Conservation (phyloP, 2,329 filamentous ascomycete species). For the Leptodontidium sp. region DNA sequence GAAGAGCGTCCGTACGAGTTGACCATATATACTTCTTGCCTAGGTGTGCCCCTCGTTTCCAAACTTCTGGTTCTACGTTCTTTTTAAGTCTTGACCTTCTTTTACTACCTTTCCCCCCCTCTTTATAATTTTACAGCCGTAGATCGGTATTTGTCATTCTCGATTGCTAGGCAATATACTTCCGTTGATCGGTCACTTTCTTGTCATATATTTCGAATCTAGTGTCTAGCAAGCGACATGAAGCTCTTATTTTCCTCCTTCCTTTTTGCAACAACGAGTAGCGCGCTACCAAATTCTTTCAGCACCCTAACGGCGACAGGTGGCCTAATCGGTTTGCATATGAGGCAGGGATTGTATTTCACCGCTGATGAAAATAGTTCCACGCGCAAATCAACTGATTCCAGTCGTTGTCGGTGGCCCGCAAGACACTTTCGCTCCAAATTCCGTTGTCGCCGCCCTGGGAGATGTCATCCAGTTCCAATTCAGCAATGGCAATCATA, state of each 20-base stretch:
- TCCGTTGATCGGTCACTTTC: constrained; percentile 6
- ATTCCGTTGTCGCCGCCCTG: constrained; percentile 6
- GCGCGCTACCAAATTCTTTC: not conserved
- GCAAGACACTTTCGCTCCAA: constrained; percentile 16
- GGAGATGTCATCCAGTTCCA: constrained; percentile 20
- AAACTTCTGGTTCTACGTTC: not conserved
- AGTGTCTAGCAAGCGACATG: constrained; percentile 12
- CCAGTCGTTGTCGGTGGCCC: constrained; percentile 16
- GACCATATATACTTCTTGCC: constrained; percentile 1
- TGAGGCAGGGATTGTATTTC: not conserved
- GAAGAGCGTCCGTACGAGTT: not conserved
- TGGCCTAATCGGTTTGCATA: constrained; percentile 13
- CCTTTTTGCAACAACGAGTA: not conserved
- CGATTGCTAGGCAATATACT: not conserved
- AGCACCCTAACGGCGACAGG: not conserved
- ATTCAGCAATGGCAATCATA: constrained; percentile 20
- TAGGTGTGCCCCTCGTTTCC: not conserved
- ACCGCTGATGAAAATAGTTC: not conserved
- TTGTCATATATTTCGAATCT: not conserved
- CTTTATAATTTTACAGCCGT: not conserved
- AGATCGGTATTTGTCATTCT: constrained; percentile 3
- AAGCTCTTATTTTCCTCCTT: constrained; percentile 12
- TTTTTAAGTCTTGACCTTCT: not conserved
- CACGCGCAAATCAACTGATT: constrained; percentile 17
- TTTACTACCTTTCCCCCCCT: not conserved